Evolutionary conservation across 75 land plant species (phyloP), one percentile per base, ranked within the genome.

Genomic region (Picea glauca): DNA sequence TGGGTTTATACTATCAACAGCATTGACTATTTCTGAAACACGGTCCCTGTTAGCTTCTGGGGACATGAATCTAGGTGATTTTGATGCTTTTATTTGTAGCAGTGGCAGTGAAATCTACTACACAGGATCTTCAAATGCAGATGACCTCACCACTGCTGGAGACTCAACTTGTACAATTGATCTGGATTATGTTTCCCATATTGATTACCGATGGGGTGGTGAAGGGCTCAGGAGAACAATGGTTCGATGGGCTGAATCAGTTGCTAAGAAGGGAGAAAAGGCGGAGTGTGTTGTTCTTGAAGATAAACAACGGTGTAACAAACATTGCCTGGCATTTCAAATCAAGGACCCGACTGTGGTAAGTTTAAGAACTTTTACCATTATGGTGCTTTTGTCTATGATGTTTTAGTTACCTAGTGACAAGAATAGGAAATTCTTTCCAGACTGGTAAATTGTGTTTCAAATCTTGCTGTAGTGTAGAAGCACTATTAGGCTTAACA

Each of bases 61-160:
- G 9, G 87, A 88, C 3, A 33, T 87, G 67, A 78, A 43, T 62
- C 77, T 80, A 13, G 78, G 60, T 20, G 92, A 93, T 67, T 95
- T 95, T 84, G 96, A 95, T 90, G 96, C 98, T 23, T 88, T 91
- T 72, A 88, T 95, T 54, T 93, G 96, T 83, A 90, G 92, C 75
- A 95, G 94, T 80, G 98, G 98, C 21, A 90, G 93, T 85, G 96
- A 95, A 62, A 78, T 95, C 23, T 93, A 93, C 80, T 95, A 95
- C 73, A 86, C 92, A 40, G 54, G 54, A 46, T 83, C 93, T 78
- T 31, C 64, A 54, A 80, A 80, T 78, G 67, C 82, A 43, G 95
- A 95, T 8, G 91, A 89, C 43, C 15, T 15, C 17, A 50, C 64
- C 68, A 81, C 31, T 23, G 77, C 81, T 33, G 40, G 78, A 60